Evolutionary conservation across 192 early-diverging fungal species (phyloP).

Genomic region (Allomyces javanicus): DNA sequence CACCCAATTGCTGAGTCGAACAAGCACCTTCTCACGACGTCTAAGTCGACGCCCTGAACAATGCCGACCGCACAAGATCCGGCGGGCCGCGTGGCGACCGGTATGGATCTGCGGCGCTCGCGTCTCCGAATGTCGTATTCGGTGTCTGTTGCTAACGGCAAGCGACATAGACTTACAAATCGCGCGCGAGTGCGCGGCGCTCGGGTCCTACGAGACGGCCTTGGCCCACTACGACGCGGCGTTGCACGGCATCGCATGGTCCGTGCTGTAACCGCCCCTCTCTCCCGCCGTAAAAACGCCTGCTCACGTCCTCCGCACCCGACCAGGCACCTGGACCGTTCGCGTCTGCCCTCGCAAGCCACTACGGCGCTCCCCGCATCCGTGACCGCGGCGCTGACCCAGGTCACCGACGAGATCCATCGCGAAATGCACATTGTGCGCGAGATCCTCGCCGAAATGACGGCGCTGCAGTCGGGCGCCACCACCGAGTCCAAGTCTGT

Average conservation of each 20-base stretch:
- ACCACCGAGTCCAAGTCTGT: not conserved
- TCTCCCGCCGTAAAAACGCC: not conserved
- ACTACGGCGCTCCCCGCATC: too few relatives aligned
- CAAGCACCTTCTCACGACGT: too few relatives aligned
- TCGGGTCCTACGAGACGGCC: slow-evolving; percentile 35
- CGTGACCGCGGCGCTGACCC: not conserved
- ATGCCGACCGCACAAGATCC: too few relatives aligned
- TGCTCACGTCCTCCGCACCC: not conserved
- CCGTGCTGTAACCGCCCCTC: not conserved
- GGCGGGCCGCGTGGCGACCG: too few relatives aligned
- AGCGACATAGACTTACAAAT: slow-evolving; percentile 2
- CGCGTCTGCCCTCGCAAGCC: too few relatives aligned
- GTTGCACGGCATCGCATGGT: slow-evolving; percentile 24
- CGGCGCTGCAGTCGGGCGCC: not conserved
- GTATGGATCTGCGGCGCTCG: too few relatives aligned
- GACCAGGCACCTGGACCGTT: too few relatives aligned
- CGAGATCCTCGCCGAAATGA: not conserved
- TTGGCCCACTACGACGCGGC: slow-evolving; percentile 31
- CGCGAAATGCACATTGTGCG: not conserved
- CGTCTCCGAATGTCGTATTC: too few relatives aligned
- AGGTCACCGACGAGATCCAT: not conserved
- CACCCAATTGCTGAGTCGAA: too few relatives aligned
- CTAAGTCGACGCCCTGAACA: too few relatives aligned
- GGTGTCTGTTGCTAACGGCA: too few relatives aligned
- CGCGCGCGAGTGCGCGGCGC: slow-evolving; percentile 28